These are phyloP conservation scores for Fraxinus dipetala DNA, from an alignment of 305 asterid species.

Conservation along the genomic window DNA sequence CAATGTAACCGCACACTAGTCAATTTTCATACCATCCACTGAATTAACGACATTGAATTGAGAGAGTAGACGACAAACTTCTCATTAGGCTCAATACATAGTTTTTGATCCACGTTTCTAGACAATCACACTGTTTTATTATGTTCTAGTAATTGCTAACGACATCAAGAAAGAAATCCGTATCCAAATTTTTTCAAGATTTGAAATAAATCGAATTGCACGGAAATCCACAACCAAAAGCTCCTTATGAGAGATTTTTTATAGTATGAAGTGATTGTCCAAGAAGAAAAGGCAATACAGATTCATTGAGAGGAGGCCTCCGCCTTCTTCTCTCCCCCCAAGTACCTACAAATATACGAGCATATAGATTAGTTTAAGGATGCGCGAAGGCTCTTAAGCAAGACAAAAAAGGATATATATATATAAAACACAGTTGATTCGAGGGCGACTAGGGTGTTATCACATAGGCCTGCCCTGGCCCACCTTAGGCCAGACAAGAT, in stretches of 20 bases:
- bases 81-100: neutral
- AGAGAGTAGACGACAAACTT: neutral
- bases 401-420: neutral
- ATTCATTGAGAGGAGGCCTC: constrained; percentile 31
- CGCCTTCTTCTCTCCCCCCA: constrained; percentile 40
- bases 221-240: neutral
- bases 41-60: neutral
- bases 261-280: neutral
- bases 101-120: neutral
- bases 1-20: neutral
- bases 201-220: neutral
- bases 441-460: neutral
- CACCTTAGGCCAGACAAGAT: neutral
- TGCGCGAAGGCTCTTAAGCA: neutral
- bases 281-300: constrained; percentile 3
- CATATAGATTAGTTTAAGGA: neutral
- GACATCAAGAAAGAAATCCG: neutral
- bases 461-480: neutral
- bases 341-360: constrained; percentile 29
- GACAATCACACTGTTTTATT: neutral
- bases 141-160: neutral
- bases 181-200: neutral
- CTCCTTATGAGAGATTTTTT: neutral
- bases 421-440: neutral
- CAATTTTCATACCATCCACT: neutral